Percentiles rank a stretch among this genome's conserved stretches.
Conservation (phyloP, 768 basidiomycete species). For the Heimioporus sp. region DNA sequence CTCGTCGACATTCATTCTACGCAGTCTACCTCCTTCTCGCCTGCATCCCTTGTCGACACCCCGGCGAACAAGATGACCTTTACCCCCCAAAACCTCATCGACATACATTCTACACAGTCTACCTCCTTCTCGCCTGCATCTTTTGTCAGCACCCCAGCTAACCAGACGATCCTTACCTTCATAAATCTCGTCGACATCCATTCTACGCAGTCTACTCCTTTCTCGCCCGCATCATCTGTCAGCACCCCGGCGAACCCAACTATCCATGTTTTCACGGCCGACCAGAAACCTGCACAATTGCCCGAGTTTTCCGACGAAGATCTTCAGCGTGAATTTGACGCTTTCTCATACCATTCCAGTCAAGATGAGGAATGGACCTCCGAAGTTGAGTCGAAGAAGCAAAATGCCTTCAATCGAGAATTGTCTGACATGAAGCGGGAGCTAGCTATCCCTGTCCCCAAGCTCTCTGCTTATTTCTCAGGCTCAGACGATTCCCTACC, state of each 20-base stretch:
- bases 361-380: conserved; percentile 15
- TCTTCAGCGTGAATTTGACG: conserved; percentile 8
- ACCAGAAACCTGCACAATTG: background rate
- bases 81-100: background rate
- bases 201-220: too few species aligned
- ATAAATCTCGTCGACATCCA: background rate
- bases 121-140: background rate
- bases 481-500: conserved; percentile 8
- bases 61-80: too few species aligned
- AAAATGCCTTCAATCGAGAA: too few species aligned
- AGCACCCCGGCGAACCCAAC: too few species aligned
- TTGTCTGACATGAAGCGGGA: background rate
- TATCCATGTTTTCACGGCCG: background rate
- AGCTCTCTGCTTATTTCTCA: conserved; percentile 8
- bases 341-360: conserved; percentile 9
- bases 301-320: conserved; percentile 12
- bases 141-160: too few species aligned
- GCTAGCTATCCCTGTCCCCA: conserved; percentile 8
- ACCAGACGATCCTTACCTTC: too few species aligned
- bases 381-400: conserved; percentile 3
- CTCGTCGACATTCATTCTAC: background rate
- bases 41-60: background rate
- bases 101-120: background rate
- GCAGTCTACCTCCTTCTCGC: background rate
- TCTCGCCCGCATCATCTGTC: background rate